These are phyloP conservation scores for Globisporangium megalacanthum DNA, from an alignment of 352 stramenopile genomes.

Conservation along the genomic window DNA sequence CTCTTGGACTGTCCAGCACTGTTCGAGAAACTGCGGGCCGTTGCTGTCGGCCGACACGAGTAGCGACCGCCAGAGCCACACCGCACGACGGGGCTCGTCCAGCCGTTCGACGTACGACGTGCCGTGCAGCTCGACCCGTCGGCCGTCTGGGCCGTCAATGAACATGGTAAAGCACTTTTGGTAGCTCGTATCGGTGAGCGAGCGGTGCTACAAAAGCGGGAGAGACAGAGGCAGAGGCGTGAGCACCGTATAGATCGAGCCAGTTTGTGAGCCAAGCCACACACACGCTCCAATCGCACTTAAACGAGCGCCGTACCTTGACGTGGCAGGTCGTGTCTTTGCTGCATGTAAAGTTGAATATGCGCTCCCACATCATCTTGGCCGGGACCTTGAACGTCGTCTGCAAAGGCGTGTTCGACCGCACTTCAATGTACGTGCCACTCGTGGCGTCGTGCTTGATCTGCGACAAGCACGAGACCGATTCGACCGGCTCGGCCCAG, in stretches of 20 bases:
- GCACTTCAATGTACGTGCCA: constrained; percentile 7
- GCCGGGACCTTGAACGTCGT: constrained; percentile 9
- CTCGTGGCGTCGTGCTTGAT: not conserved
- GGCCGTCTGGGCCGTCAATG: constrained; percentile 5
- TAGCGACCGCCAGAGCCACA: constrained; percentile 3
- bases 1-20: constrained; percentile 11
- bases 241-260: no score
- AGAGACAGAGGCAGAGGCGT: no score
- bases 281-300: not conserved
- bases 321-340: constrained; percentile 15
- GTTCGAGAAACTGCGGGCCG: constrained; percentile 7
- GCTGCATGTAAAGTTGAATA: constrained; percentile 6
- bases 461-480: constrained; percentile 7
- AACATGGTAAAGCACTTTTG: constrained; percentile 16
- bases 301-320: not conserved
- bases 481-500: not conserved
- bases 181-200: constrained; percentile 4
- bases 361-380: constrained; percentile 2
- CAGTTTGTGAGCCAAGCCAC: not conserved
- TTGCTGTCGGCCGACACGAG: not conserved
- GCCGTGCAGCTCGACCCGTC: constrained; percentile 6
- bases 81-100: constrained; percentile 5
- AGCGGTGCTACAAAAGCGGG: constrained; percentile 8
- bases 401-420: constrained; percentile 4
- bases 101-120: constrained; percentile 6